Conservation (phyloP, 139 green algal genomes). For the Pedinophyceae sp. region DNA sequence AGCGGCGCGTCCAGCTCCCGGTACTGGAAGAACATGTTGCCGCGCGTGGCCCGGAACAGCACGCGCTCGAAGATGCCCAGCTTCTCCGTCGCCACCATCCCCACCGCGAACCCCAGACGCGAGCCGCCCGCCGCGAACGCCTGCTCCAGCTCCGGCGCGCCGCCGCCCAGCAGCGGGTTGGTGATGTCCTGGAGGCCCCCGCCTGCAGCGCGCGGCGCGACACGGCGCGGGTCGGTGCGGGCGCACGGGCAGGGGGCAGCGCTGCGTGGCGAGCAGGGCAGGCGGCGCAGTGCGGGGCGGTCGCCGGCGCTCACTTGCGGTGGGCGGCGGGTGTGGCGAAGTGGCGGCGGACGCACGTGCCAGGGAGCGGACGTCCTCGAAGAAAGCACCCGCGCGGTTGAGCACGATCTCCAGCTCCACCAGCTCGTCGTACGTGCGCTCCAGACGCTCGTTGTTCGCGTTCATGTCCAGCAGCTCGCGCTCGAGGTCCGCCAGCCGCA, state of each 20-base stretch:
- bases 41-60: constrained; percentile 93
- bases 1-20: constrained; percentile 22
- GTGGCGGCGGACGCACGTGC: neutral
- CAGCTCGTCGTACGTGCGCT: constrained; percentile 65
- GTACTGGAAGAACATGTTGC: constrained; percentile 90
- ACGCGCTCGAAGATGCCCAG: constrained; percentile 80
- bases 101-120: constrained; percentile 82
- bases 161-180: too few species aligned
- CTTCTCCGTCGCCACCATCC: constrained; percentile 68
- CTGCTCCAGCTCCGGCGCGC: too few species aligned
- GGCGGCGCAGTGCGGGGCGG: too few species aligned
- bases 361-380: constrained; percentile 46
- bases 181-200: too few species aligned
- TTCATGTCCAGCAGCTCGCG: constrained; percentile 74
- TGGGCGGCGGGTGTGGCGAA: neutral
- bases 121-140: too few species aligned
- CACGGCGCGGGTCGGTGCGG: too few species aligned
- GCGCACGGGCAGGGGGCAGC: too few species aligned
- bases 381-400: constrained; percentile 79
- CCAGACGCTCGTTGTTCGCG: constrained; percentile 73
- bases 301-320: too few species aligned
- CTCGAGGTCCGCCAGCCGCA: constrained; percentile 74
- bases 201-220: too few species aligned
- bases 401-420: constrained; percentile 89
- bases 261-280: too few species aligned